A percentile compares a stretch with the other conserved stretches of the same genome.
Evolutionary conservation across 192 early-diverging fungal species (phyloP).

Genomic region (Oehlia diaphana): DNA sequence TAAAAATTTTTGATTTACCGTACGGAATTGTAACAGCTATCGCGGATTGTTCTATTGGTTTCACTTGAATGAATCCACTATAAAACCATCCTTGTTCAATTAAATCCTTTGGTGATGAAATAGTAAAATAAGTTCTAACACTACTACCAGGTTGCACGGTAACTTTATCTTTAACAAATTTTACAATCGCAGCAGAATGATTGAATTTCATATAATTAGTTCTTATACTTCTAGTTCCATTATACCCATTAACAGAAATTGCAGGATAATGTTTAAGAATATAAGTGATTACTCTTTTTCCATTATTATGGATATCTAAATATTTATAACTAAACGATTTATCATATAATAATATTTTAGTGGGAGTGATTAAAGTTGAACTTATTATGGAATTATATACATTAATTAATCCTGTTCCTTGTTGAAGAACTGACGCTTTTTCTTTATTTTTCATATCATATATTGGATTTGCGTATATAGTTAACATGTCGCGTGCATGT

Average conservation of each 20-base stretch:
- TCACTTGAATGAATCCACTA: conserved; percentile 48
- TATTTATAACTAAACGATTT: not conserved
- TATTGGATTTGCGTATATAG: conserved; percentile 33
- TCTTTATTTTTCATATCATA: conserved; percentile 4
- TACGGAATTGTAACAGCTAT: conserved; percentile 9
- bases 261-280: not conserved
- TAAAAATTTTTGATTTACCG: not conserved
- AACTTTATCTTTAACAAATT: conserved; percentile 32
- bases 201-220: conserved; percentile 7
- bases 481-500: conserved; percentile 34
- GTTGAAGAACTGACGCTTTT: conserved; percentile 32
- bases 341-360: conserved; percentile 33
- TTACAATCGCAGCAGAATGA: conserved; percentile 40
- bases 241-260: conserved; percentile 11
- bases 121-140: conserved; percentile 38
- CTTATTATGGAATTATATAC: conserved; percentile 28
- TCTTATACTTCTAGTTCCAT: not conserved
- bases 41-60: conserved; percentile 17
- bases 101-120: conserved; percentile 38
- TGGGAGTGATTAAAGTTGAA: conserved; percentile 24
- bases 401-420: conserved; percentile 38
- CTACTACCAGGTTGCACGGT: conserved; percentile 33
- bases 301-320: not conserved
- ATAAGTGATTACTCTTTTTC: not conserved
- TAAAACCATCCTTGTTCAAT: conserved; percentile 44